These are phyloP conservation scores for Fremontodendron californicum DNA, from an alignment of 345 rosid species.

Conservation along the genomic window DNA sequence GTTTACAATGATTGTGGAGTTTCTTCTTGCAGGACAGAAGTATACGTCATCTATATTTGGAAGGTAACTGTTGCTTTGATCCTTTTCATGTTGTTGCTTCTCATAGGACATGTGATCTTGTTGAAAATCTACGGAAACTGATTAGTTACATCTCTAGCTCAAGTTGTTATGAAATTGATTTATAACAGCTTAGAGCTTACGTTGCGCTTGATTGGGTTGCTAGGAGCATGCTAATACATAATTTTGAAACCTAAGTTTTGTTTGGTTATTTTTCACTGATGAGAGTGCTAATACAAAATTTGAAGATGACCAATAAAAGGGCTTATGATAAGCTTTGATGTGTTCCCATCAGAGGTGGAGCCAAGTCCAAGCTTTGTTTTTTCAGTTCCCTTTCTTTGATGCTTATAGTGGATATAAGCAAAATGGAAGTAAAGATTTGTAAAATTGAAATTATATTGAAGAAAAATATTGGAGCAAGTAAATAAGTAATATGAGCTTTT, in stretches of 20 bases:
- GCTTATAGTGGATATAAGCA: neutral
- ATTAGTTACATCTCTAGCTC: neutral
- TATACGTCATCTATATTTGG: slow-evolving; percentile 69
- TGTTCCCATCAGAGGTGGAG: neutral
- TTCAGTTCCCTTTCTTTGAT: neutral
- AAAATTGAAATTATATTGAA: neutral
- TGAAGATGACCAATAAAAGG: neutral
- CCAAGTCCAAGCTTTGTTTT: neutral
- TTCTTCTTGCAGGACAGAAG: slow-evolving; percentile 71
- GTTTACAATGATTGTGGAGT: slow-evolving; percentile 91
- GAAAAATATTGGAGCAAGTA: neutral
- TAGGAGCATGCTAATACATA: neutral
- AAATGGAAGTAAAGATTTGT: neutral
- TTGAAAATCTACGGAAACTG: neutral
- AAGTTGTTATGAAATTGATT: neutral
- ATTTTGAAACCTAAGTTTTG: neutral
- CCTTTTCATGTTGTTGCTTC: neutral
- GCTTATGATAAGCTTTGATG: neutral
- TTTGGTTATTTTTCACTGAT: neutral
- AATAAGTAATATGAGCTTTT: slow-evolving; percentile 1
- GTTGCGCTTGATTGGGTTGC: neutral
- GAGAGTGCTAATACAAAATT: neutral
- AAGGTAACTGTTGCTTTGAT: slow-evolving; percentile 45
- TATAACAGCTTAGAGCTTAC: neutral
- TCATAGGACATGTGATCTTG: neutral